phyloP scores from a whole-genome alignment of 208 protist genomes.

The Tetramitus jugosus region DNA sequence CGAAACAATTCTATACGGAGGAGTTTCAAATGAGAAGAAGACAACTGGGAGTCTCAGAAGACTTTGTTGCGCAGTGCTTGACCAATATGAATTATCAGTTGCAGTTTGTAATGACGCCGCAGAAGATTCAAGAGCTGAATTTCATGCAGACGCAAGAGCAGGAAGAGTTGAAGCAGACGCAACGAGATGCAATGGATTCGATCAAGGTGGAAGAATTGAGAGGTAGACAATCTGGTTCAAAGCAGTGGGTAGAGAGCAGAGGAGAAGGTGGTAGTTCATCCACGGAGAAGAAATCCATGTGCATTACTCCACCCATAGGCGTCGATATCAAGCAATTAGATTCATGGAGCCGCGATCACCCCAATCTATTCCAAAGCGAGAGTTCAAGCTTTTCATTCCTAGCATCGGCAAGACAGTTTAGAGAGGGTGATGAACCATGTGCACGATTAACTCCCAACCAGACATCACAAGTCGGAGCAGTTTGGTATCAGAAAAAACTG shows the following conservation, averaged over 20 bases:
- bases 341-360: too few species aligned
- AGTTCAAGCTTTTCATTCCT: background rate
- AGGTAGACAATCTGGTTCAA: conserved; percentile 10
- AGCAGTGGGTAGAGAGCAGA: background rate
- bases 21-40: background rate
- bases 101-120: background rate
- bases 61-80: background rate
- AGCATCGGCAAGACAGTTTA: background rate
- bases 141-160: background rate
- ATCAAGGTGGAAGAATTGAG: background rate
- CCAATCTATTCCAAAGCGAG: background rate
- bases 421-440: background rate
- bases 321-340: too few species aligned
- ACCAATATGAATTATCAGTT: background rate
- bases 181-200: background rate
- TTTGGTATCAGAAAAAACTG: background rate
- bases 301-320: too few species aligned
- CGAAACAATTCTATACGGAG: conserved; percentile 6
- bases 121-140: background rate
- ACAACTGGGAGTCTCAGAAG: background rate
- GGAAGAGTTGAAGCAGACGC: background rate
- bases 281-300: background rate
- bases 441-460: background rate
- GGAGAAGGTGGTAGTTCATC: background rate
- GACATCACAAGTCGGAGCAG: background rate